phyloP scores from a whole-genome alignment of 2,329 filamentous ascomycete genomes.

The Sporothrix pallida region DNA sequence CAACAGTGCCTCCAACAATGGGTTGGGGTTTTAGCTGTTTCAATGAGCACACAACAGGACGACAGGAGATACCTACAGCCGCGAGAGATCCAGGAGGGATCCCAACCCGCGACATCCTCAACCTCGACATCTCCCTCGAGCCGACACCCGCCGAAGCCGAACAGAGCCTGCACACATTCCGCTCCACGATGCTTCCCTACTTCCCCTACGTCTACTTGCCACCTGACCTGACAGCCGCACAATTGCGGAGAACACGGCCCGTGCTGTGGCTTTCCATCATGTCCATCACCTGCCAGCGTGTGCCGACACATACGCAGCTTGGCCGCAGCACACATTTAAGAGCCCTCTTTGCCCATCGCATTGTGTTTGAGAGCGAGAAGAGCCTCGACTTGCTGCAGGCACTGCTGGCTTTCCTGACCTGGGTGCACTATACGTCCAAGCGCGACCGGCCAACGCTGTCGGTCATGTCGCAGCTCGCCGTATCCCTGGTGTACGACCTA shows the following conservation, averaged over 20 bases:
- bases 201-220: constrained; percentile 55
- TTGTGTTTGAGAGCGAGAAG: constrained; percentile 56
- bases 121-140: constrained; percentile 30
- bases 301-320: constrained; percentile 49
- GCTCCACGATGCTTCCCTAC: constrained; percentile 47
- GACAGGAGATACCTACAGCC: background rate
- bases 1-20: background rate
- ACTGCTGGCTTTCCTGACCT: constrained; percentile 49
- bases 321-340: constrained; percentile 51
- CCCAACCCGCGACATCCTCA: constrained; percentile 12
- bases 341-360: constrained; percentile 50
- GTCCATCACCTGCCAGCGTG: constrained; percentile 52
- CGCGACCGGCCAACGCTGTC: constrained; percentile 51
- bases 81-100: constrained; percentile 2
- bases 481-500: constrained; percentile 53
- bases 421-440: constrained; percentile 37
- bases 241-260: constrained; percentile 50
- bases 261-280: constrained; percentile 59
- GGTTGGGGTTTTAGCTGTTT: constrained; percentile 27
- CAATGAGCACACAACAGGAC: background rate
- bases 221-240: constrained; percentile 45
- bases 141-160: constrained; percentile 49
- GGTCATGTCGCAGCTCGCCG: constrained; percentile 51
- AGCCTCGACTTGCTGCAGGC: constrained; percentile 57
- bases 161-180: constrained; percentile 50